phyloP scores from a whole-genome alignment of 495 filamentous ascomycete species.

The Bryoglossum gracile region DNA sequence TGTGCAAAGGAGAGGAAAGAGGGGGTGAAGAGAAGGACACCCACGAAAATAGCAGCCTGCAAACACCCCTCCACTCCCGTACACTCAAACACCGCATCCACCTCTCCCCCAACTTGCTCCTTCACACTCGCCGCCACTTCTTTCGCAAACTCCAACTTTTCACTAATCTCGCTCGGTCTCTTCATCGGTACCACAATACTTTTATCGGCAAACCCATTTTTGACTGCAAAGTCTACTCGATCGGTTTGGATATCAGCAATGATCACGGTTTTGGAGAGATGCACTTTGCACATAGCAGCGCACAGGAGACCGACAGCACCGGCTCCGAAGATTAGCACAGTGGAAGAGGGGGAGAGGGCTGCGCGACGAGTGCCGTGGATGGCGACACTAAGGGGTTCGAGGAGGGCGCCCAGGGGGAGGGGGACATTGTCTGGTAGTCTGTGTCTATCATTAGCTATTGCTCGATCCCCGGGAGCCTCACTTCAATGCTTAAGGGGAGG shows the following conservation, averaged over 20 bases:
- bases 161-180: slow-evolving; percentile 46
- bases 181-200: slow-evolving; percentile 53
- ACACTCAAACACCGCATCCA: slow-evolving; percentile 83
- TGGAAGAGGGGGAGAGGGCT: slow-evolving; percentile 40
- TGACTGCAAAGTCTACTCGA: slow-evolving; percentile 62
- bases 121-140: slow-evolving; percentile 49
- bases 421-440: slow-evolving; percentile 56
- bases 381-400: slow-evolving; percentile 75
- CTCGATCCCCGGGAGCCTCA: not conserved
- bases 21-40: slow-evolving; percentile 14
- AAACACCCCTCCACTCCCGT: slow-evolving; percentile 83
- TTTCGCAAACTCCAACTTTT: slow-evolving; percentile 54
- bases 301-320: slow-evolving; percentile 74
- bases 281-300: slow-evolving; percentile 57
- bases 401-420: slow-evolving; percentile 62
- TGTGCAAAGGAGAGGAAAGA: too few relatives aligned
- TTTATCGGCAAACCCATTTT: slow-evolving; percentile 59
- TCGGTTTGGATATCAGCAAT: slow-evolving; percentile 76
- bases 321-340: slow-evolving; percentile 71
- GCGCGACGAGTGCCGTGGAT: slow-evolving; percentile 66
- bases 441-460: slow-evolving; percentile 29
- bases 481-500: too few relatives aligned
- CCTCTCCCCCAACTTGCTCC: slow-evolving; percentile 44
- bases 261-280: slow-evolving; percentile 50
- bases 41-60: slow-evolving; percentile 79